Evolutionary conservation across 2,329 filamentous ascomycete species (phyloP).

Genomic region (Tolypocladium ovalisporum): DNA sequence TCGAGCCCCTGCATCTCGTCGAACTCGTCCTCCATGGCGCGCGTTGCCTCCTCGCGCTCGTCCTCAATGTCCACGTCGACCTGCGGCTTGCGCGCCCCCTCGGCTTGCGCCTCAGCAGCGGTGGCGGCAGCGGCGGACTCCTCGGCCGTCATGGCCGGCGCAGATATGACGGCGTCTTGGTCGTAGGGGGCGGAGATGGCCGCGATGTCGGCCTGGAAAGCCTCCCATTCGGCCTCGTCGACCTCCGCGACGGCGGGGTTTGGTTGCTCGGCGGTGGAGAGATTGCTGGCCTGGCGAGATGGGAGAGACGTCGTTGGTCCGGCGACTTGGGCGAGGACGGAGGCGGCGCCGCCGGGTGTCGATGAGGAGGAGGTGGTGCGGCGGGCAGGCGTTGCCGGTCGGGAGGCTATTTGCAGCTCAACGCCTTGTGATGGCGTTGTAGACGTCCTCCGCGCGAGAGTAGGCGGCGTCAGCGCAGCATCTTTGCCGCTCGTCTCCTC

Average conservation of each 20-base stretch:
- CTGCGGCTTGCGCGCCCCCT: constrained; percentile 40
- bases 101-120: constrained; percentile 37
- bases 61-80: constrained; percentile 47
- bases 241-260: constrained; percentile 15
- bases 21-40: constrained; percentile 65
- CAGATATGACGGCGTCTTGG: constrained; percentile 52
- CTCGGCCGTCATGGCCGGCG: constrained; percentile 54
- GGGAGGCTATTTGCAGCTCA: constrained; percentile 52
- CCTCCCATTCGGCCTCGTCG: constrained; percentile 76
- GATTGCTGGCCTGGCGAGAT: constrained; percentile 14
- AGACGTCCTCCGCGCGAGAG: constrained; percentile 35
- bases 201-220: constrained; percentile 75
- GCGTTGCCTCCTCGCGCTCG: constrained; percentile 65
- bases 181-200: constrained; percentile 24
- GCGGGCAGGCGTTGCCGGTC: constrained; percentile 47
- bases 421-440: constrained; percentile 42
- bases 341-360: constrained; percentile 19
- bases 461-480: constrained; percentile 25
- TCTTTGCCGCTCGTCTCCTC: constrained; percentile 8
- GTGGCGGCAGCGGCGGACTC: constrained; percentile 46
- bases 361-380: constrained; percentile 30
- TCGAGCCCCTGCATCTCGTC: constrained; percentile 77
- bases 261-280: constrained; percentile 9
- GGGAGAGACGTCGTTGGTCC: constrained; percentile 16
- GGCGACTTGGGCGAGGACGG: constrained; percentile 2